Evolutionary conservation across 371 early-diverging fungal species (phyloP).

Genomic region (Smittium culicis): DNA sequence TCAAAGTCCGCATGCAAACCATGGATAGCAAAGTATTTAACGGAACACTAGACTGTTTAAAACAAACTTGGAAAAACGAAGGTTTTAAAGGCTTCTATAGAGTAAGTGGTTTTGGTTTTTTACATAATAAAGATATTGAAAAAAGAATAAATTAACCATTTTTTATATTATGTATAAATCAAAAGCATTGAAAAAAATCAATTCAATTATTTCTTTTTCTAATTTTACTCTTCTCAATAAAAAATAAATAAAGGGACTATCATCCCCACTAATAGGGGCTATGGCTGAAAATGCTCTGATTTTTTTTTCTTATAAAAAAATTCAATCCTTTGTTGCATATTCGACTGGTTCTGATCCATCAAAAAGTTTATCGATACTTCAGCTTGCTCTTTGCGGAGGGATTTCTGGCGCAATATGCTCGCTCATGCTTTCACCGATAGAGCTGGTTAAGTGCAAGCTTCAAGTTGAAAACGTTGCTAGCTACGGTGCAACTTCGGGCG

Average conservation of each 20-base stretch:
- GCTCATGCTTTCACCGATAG: constrained; percentile 82
- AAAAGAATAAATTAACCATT: not conserved
- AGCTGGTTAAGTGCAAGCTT: constrained; percentile 87
- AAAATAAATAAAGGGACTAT: constrained; percentile 53
- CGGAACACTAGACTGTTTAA: constrained; percentile 77
- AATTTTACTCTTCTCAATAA: no score
- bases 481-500: constrained; percentile 14
- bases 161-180: not conserved
- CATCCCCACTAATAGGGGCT: constrained; percentile 81
- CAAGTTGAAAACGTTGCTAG: constrained; percentile 69
- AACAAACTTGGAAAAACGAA: constrained; percentile 46
- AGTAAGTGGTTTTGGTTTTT: no score
- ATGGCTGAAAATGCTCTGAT: constrained; percentile 88
- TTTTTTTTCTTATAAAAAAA: constrained; percentile 74
- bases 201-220: not conserved
- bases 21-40: constrained; percentile 47
- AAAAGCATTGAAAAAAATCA: not conserved
- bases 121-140: constrained; percentile 27
- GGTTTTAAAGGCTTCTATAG: constrained; percentile 69
- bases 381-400: constrained; percentile 69
- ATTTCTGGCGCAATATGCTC: constrained; percentile 77
- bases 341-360: constrained; percentile 1
- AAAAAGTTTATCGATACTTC: constrained; percentile 40
- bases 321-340: constrained; percentile 41
- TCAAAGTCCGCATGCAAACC: constrained; percentile 89